Percentiles rank a stretch among this genome's conserved stretches.
Conservation (phyloP, 305 asterid genomes). For the Withania somnifera region DNA sequence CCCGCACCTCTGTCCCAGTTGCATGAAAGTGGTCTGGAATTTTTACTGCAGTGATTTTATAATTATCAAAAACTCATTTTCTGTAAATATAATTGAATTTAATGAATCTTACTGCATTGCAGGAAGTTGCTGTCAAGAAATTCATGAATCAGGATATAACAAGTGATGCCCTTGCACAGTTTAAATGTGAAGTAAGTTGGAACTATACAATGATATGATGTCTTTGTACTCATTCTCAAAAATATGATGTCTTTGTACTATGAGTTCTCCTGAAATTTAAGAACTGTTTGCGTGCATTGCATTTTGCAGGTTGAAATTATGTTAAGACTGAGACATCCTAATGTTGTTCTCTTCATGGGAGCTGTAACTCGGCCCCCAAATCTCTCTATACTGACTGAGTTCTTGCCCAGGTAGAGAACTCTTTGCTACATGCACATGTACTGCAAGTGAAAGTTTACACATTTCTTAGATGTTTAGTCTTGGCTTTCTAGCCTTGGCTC, state of each 20-base stretch:
- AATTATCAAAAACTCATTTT: neutral
- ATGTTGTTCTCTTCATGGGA: constrained; percentile 96
- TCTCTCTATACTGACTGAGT: constrained; percentile 89
- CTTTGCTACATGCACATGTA: neutral
- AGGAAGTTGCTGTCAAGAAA: constrained; percentile 98
- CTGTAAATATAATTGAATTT: neutral
- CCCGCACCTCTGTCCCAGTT: neutral
- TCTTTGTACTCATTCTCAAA: constrained; percentile 4
- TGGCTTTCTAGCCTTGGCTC: constrained; percentile 4
- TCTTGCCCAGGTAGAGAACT: constrained; percentile 66
- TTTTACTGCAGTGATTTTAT: neutral
- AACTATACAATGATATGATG: neutral
- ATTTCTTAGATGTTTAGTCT: neutral
- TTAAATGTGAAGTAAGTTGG: constrained; percentile 70
- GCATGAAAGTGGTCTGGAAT: neutral
- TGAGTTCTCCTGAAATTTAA: constrained; percentile 1
- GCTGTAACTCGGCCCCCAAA: constrained; percentile 94
- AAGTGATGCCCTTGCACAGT: constrained; percentile 82
- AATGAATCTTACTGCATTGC: constrained; percentile 16
- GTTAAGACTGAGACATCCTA: constrained; percentile 95
- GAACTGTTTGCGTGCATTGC: neutral
- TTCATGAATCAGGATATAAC: constrained; percentile 97
- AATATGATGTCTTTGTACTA: neutral
- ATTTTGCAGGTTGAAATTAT: constrained; percentile 76
- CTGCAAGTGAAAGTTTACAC: neutral